These are phyloP conservation scores for Canavalia ensiformis DNA, from an alignment of 306 rosid genomes.

Conservation along the genomic window DNA sequence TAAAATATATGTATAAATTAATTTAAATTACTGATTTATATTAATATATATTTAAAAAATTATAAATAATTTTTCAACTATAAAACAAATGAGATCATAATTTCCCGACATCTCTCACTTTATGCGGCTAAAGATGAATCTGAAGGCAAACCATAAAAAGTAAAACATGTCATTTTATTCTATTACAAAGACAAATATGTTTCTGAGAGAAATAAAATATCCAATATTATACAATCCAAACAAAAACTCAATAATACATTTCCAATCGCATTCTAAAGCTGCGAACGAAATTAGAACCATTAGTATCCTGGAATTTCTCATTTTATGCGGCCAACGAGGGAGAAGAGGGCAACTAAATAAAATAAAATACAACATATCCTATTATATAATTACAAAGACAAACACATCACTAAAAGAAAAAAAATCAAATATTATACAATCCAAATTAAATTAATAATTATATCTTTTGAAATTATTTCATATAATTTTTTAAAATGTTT, in stretches of 20 bases:
- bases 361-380: background rate
- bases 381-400: background rate
- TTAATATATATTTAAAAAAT: too few relatives aligned
- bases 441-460: too few relatives aligned
- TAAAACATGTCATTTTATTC: background rate
- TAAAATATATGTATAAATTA: too few relatives aligned
- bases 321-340: conserved; percentile 68
- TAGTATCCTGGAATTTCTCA: conserved; percentile 70
- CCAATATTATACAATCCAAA: conserved; percentile 1
- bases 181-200: background rate
- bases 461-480: too few relatives aligned
- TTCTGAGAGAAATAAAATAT: background rate
- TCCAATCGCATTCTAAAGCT: conserved; percentile 72
- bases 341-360: conserved; percentile 48
- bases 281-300: conserved; percentile 66
- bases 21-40: too few relatives aligned
- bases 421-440: too few relatives aligned
- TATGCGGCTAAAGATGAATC: background rate
- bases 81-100: too few relatives aligned
- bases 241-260: conserved; percentile 15
- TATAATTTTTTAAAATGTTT: too few relatives aligned
- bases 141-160: background rate
- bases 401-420: too few relatives aligned
- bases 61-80: too few relatives aligned
- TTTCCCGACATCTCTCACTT: background rate